phyloP scores from a whole-genome alignment of 441 rosid species.

The Croton setiger region DNA sequence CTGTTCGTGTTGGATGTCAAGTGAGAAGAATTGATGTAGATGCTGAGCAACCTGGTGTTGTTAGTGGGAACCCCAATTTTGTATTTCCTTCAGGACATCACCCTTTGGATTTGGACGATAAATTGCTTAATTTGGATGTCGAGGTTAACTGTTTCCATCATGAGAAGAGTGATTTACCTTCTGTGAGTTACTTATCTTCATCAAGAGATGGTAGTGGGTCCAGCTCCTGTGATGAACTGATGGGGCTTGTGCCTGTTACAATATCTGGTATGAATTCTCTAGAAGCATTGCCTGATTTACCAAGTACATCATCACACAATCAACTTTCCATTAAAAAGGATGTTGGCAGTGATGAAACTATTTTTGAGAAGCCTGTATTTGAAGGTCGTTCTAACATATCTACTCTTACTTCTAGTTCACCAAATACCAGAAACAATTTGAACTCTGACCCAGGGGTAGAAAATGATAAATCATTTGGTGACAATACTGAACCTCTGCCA shows the following conservation, averaged over 20 bases:
- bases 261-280: slow-evolving; percentile 24
- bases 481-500: slow-evolving; percentile 24
- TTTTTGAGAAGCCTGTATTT: slow-evolving; percentile 32
- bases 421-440: slow-evolving; percentile 26
- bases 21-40: slow-evolving; percentile 29
- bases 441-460: slow-evolving; percentile 21
- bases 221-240: slow-evolving; percentile 33
- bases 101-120: slow-evolving; percentile 24
- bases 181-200: slow-evolving; percentile 27
- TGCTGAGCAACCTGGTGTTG: slow-evolving; percentile 30
- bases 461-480: slow-evolving; percentile 18
- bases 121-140: slow-evolving; percentile 22
- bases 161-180: slow-evolving; percentile 32
- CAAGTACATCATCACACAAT: slow-evolving; percentile 18
- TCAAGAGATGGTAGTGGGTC: slow-evolving; percentile 31
- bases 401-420: slow-evolving; percentile 25
- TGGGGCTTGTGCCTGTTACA: slow-evolving; percentile 38
- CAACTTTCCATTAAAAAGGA: slow-evolving; percentile 37
- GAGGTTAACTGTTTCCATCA: slow-evolving; percentile 22
- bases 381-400: slow-evolving; percentile 35
- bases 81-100: slow-evolving; percentile 29
- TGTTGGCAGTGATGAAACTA: slow-evolving; percentile 27
- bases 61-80: slow-evolving; percentile 22
- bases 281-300: neutral
- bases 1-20: slow-evolving; percentile 32